Evolutionary conservation across 2,329 filamentous ascomycete genomes (phyloP).

Genomic region (Scopulariopsis brevicaulis): DNA sequence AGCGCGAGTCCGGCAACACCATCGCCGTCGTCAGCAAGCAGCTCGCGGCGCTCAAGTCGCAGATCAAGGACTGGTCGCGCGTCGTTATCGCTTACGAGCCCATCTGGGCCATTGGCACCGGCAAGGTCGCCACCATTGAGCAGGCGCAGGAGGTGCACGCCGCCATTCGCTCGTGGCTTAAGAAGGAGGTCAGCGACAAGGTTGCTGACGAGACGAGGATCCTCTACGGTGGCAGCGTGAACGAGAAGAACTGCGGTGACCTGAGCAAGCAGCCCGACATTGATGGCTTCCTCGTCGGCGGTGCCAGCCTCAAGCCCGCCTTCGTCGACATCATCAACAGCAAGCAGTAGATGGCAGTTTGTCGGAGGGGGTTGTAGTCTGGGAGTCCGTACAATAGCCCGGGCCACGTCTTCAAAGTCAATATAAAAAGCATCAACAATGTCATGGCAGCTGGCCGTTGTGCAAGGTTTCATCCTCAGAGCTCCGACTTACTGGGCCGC

Average conservation of each 20-base stretch:
- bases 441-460: neutral
- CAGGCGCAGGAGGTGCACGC: conserved; percentile 93
- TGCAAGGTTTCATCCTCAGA: neutral
- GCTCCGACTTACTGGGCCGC: neutral
- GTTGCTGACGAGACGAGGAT: conserved; percentile 82
- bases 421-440: neutral
- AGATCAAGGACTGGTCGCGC: conserved; percentile 80
- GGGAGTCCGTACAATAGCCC: neutral
- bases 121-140: conserved; percentile 79
- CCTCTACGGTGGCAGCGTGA: conserved; percentile 93
- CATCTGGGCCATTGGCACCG: conserved; percentile 93
- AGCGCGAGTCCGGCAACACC: conserved; percentile 78
- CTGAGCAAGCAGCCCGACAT: conserved; percentile 89
- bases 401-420: neutral
- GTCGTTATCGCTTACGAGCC: conserved; percentile 97
- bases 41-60: conserved; percentile 67
- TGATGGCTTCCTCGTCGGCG: conserved; percentile 94
- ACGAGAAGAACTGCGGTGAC: conserved; percentile 95
- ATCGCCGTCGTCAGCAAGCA: conserved; percentile 77
- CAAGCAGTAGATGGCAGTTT: conserved; percentile 26
- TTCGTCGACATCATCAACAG: conserved; percentile 55
- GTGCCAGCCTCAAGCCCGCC: conserved; percentile 92
- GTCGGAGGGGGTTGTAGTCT: neutral
- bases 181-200: conserved; percentile 60
- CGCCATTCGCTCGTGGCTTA: conserved; percentile 83